These are phyloP conservation scores for Penicillium arizonense DNA, from an alignment of 495 filamentous ascomycete genomes.

Conservation along the genomic window DNA sequence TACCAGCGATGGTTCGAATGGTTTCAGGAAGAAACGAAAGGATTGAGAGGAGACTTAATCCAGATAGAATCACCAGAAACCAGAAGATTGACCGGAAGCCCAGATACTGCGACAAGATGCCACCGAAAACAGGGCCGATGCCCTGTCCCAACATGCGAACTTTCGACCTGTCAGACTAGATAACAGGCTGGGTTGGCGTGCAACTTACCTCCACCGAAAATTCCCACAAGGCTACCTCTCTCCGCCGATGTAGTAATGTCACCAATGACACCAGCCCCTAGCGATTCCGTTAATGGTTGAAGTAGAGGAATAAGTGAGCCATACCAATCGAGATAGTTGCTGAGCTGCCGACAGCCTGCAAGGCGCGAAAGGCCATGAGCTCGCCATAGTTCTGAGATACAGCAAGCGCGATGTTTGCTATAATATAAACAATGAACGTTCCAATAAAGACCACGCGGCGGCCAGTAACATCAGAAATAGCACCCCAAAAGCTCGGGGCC, in stretches of 20 bases:
- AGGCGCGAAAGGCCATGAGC: conserved; percentile 59
- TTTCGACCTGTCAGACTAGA: conserved; percentile 6
- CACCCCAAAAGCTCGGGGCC: conserved; percentile 43
- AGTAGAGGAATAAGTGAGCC: background rate
- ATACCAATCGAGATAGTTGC: conserved; percentile 46
- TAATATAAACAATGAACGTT: conserved; percentile 41
- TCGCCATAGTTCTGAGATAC: conserved; percentile 60
- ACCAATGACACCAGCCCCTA: conserved; percentile 39
- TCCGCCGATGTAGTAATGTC: conserved; percentile 39
- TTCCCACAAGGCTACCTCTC: conserved; percentile 37
- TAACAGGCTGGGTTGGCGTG: background rate
- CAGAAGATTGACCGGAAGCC: background rate
- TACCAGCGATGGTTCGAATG: conserved; percentile 67
- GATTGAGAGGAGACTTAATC: background rate
- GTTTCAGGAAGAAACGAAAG: background rate
- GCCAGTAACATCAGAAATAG: conserved; percentile 40
- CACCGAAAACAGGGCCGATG: background rate
- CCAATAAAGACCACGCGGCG: conserved; percentile 42
- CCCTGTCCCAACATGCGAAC: conserved; percentile 30
- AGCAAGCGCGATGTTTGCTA: conserved; percentile 61
- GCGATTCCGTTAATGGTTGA: background rate
- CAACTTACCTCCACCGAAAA: conserved; percentile 36
- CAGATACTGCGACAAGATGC: background rate
- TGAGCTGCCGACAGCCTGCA: conserved; percentile 63
- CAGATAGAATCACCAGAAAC: background rate